Conservation (phyloP, 208 protist genomes). For the Tritrichomonas foetus region DNA sequence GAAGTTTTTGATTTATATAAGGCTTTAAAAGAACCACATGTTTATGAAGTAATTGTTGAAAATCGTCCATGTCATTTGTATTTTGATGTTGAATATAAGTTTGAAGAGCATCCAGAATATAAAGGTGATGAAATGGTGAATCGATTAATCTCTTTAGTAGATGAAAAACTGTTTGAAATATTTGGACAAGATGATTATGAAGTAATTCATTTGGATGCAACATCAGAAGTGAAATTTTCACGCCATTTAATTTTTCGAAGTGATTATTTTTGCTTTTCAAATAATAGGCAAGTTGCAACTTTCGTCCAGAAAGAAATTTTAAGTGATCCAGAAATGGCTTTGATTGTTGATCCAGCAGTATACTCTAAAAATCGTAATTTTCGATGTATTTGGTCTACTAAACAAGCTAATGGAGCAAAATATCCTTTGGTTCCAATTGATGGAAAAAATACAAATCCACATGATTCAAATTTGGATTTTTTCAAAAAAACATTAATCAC, state of each 20-base stretch:
- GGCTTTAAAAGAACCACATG: not conserved
- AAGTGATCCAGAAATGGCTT: not conserved
- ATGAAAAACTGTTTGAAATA: not conserved
- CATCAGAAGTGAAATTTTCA: not conserved
- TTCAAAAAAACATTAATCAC: constrained; percentile 25
- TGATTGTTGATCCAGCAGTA: constrained; percentile 9
- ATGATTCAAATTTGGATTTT: not conserved
- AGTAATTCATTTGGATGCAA: not conserved
- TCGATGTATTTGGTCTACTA: constrained; percentile 4
- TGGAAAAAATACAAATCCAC: not conserved
- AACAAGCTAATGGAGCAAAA: not conserved
- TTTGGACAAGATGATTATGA: not conserved
- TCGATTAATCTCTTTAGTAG: not conserved
- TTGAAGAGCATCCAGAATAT: not conserved
- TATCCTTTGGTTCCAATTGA: not conserved
- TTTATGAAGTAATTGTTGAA: constrained; percentile 17
- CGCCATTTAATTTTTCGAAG: not conserved
- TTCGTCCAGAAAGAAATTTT: not conserved
- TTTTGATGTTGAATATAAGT: constrained; percentile 4
- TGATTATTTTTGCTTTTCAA: not conserved
- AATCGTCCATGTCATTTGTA: constrained; percentile 1
- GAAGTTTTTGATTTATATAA: not conserved
- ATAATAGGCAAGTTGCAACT: not conserved
- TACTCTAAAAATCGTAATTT: not conserved
- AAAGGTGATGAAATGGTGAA: not conserved